These are phyloP conservation scores for Prunus fruticosa DNA, from an alignment of 306 rosid genomes.

Conservation along the genomic window DNA sequence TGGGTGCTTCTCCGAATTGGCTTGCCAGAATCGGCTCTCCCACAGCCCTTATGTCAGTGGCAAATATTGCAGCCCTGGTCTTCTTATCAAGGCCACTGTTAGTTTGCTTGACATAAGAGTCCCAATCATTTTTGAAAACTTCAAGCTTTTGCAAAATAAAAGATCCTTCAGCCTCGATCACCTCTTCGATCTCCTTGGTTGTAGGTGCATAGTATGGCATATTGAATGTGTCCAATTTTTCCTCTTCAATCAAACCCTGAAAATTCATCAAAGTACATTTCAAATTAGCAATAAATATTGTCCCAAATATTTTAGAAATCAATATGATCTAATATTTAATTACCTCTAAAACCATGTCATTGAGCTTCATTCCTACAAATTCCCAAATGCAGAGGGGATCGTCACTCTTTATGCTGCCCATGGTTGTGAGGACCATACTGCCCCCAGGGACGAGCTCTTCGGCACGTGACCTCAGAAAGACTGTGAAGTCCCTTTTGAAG, in stretches of 20 bases:
- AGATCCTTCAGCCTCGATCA: slow-evolving; percentile 37
- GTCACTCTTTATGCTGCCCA: slow-evolving; percentile 20
- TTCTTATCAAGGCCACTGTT: slow-evolving; percentile 10
- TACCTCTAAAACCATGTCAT: slow-evolving; percentile 46
- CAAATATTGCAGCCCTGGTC: slow-evolving; percentile 7
- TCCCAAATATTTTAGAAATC: not conserved
- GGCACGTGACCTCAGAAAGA: slow-evolving; percentile 32
- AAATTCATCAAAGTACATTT: not conserved
- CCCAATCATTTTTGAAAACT: slow-evolving; percentile 30
- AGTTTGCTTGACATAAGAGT: slow-evolving; percentile 25
- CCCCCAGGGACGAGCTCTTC: slow-evolving; percentile 37
- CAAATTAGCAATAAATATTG: too few species aligned
- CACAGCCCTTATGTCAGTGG: slow-evolving; percentile 33
- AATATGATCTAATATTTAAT: too few species aligned
- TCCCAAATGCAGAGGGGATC: slow-evolving; percentile 13
- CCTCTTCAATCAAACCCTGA: slow-evolving; percentile 33
- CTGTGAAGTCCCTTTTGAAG: slow-evolving; percentile 34
- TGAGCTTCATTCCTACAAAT: slow-evolving; percentile 28
- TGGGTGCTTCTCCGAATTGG: slow-evolving; percentile 31
- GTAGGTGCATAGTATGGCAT: slow-evolving; percentile 37
- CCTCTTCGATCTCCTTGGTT: slow-evolving; percentile 25
- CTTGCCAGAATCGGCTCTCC: slow-evolving; percentile 36
- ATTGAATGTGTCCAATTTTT: slow-evolving; percentile 31
- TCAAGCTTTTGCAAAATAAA: slow-evolving; percentile 25
- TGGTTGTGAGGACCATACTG: slow-evolving; percentile 33